These are phyloP conservation scores for Xylariales sp. DNA, from an alignment of 2,329 filamentous ascomycete species.

Conservation along the genomic window DNA sequence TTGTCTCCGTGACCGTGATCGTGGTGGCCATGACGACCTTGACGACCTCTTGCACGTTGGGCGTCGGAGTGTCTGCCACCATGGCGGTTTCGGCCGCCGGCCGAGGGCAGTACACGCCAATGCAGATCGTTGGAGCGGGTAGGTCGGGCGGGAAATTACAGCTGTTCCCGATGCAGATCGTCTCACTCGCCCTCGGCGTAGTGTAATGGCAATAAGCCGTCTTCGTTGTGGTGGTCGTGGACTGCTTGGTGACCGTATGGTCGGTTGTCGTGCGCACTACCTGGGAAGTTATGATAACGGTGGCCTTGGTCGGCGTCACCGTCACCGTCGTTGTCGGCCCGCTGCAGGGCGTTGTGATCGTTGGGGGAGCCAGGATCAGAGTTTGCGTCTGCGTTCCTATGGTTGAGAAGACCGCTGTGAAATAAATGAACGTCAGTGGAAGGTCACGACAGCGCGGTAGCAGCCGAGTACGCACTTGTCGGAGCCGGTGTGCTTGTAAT, in stretches of 20 bases:
- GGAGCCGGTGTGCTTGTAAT: slow-evolving; percentile 53
- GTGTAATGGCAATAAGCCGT: slow-evolving; percentile 53
- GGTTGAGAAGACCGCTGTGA: slow-evolving; percentile 41
- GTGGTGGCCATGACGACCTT: slow-evolving; percentile 49
- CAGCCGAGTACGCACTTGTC: slow-evolving; percentile 46
- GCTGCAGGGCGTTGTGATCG: slow-evolving; percentile 51
- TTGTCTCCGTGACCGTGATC: slow-evolving; percentile 54
- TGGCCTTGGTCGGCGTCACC: slow-evolving; percentile 49
- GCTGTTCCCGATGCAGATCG: slow-evolving; percentile 31
- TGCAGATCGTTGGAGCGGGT: slow-evolving; percentile 26
- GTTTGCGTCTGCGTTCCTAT: slow-evolving; percentile 50
- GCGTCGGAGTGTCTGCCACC: slow-evolving; percentile 28
- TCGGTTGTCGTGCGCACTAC: slow-evolving; percentile 51
- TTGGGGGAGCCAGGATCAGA: slow-evolving; percentile 50
- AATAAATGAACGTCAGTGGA: slow-evolving; percentile 31
- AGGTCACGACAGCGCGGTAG: not conserved
- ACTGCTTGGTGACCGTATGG: slow-evolving; percentile 48
- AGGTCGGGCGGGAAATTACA: slow-evolving; percentile 36
- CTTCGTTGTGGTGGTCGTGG: slow-evolving; percentile 49
- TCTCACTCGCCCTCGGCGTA: slow-evolving; percentile 39
- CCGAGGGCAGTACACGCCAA: slow-evolving; percentile 12
- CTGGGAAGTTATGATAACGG: slow-evolving; percentile 48
- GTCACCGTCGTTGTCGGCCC: slow-evolving; percentile 53
- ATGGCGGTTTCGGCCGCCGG: slow-evolving; percentile 17
- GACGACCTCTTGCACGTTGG: slow-evolving; percentile 10